These are phyloP conservation scores for Adansonia grandidieri DNA, from an alignment of 441 rosid genomes.

Conservation along the genomic window DNA sequence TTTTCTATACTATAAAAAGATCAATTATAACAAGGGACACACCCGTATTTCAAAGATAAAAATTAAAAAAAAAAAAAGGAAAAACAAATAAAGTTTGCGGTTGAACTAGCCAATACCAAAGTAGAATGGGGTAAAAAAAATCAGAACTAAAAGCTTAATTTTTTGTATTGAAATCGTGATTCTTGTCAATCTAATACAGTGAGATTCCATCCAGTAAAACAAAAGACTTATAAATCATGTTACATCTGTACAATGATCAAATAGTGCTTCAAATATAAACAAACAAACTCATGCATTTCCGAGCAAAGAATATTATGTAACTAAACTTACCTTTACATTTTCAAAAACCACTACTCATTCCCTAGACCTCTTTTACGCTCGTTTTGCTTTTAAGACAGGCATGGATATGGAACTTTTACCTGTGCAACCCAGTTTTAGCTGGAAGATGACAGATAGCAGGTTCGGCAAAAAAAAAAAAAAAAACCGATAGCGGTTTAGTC, in stretches of 20 bases:
- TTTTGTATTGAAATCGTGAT: too few species aligned
- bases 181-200: too few species aligned
- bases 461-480: background rate
- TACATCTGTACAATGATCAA: slow-evolving; percentile 17
- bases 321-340: slow-evolving; percentile 24
- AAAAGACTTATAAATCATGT: too few species aligned
- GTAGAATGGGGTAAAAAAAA: too few species aligned
- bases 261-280: slow-evolving; percentile 17
- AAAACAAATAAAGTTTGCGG: too few species aligned
- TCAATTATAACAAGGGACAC: too few species aligned
- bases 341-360: background rate
- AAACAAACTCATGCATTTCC: slow-evolving; percentile 35
- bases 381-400: background rate
- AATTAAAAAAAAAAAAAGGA: too few species aligned
- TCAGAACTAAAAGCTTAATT: too few species aligned
- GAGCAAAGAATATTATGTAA: slow-evolving; percentile 43
- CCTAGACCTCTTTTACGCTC: background rate
- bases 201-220: too few species aligned
- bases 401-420: background rate
- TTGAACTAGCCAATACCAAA: too few species aligned
- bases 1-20: too few species aligned
- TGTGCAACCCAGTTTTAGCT: background rate
- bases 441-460: background rate
- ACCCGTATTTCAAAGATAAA: too few species aligned
- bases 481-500: slow-evolving; percentile 43